phyloP scores from a whole-genome alignment of 2,329 filamentous ascomycete genomes.

The Cephalotrichum gorgonifer region DNA sequence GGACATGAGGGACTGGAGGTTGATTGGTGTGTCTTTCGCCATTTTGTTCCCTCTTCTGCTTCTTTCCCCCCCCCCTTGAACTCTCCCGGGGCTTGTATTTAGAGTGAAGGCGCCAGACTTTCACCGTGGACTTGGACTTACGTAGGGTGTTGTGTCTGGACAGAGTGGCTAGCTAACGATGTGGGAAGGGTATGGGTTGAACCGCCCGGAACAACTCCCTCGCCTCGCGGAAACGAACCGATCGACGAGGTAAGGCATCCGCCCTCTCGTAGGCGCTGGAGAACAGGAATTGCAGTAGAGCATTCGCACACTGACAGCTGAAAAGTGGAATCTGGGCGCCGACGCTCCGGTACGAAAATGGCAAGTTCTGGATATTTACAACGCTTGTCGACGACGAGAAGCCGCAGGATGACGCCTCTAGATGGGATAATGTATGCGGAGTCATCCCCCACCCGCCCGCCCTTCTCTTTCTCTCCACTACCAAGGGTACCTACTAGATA shows the following conservation, averaged over 20 bases:
- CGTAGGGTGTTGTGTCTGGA: neutral
- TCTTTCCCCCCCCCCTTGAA: neutral
- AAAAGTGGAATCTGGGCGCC: slow-evolving; percentile 36
- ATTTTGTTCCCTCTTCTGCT: slow-evolving; percentile 5
- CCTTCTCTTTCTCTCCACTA: neutral
- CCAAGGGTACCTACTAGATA: neutral
- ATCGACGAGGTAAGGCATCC: slow-evolving; percentile 9
- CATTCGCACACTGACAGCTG: slow-evolving; percentile 5
- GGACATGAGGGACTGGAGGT: slow-evolving; percentile 39
- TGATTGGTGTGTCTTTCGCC: slow-evolving; percentile 10
- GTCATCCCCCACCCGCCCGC: neutral
- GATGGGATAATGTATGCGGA: slow-evolving; percentile 17
- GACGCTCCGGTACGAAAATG: slow-evolving; percentile 29
- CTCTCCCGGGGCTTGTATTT: neutral
- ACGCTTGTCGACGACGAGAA: slow-evolving; percentile 26
- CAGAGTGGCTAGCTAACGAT: neutral
- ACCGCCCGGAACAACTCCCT: slow-evolving; percentile 28
- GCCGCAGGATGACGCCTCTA: slow-evolving; percentile 16
- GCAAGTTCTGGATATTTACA: slow-evolving; percentile 32
- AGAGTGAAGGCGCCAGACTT: neutral
- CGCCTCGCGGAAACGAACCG: slow-evolving; percentile 13
- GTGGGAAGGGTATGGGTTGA: slow-evolving; percentile 25
- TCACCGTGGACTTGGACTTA: neutral
- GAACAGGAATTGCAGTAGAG: too few relatives aligned
- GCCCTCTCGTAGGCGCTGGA: slow-evolving; percentile 15